Percentiles rank a stretch among this genome's conserved stretches.
These are phyloP conservation scores for Pichia sp. DNA, from an alignment of 1,139 yeast genomes.

Conservation along the genomic window DNA sequence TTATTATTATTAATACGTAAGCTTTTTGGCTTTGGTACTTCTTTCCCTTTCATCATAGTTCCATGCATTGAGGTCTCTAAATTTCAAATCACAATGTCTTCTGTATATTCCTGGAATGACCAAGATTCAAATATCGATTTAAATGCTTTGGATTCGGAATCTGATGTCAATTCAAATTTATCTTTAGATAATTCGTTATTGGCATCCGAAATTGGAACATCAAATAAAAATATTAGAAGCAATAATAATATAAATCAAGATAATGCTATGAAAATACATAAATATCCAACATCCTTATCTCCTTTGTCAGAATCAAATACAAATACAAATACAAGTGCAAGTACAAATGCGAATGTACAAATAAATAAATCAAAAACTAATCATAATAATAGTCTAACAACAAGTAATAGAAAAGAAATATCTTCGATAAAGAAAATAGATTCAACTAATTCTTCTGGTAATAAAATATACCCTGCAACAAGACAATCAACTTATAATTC, in stretches of 20 bases:
- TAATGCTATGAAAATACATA: no score
- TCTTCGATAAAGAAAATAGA: neutral
- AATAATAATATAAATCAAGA: no score
- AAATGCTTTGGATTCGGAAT: conserved; percentile 14
- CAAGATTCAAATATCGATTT: conserved; percentile 16
- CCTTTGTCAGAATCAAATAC: no score
- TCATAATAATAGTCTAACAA: no score
- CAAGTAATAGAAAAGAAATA: neutral
- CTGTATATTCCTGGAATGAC: conserved; percentile 4
- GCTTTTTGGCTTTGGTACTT: no score
- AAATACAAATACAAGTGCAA: no score
- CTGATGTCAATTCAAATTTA: neutral
- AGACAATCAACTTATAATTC: conserved; percentile 5
- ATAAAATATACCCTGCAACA: neutral
- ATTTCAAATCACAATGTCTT: no score
- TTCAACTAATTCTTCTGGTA: neutral
- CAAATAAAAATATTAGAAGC: neutral
- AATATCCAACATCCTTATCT: no score
- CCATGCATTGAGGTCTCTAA: no score
- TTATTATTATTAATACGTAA: neutral
- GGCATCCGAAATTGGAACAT: neutral
- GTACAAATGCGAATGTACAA: no score
- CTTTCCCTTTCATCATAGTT: no score
- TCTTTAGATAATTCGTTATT: neutral
- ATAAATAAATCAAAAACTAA: no score